Percentiles rank a stretch among this genome's conserved stretches.
These are phyloP conservation scores for Zanthoxylum bungeanum DNA, from an alignment of 345 rosid genomes.

Conservation along the genomic window DNA sequence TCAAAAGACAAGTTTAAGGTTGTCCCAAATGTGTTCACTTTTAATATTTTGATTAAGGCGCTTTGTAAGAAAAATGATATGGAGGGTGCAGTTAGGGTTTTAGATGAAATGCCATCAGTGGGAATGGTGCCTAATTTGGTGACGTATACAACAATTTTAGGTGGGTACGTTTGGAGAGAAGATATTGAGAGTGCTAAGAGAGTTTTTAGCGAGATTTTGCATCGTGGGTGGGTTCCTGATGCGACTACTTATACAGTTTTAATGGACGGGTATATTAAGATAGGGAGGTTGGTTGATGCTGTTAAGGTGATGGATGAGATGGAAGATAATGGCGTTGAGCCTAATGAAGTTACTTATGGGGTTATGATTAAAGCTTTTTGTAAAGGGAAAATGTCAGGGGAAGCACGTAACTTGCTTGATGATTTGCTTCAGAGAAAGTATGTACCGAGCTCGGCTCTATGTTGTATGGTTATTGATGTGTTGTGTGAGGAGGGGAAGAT, in stretches of 20 bases:
- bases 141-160: conserved; percentile 70
- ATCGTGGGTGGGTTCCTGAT: too few species aligned
- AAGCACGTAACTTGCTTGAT: conserved; percentile 61
- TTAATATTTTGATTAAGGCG: conserved; percentile 71
- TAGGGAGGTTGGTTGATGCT: too few species aligned
- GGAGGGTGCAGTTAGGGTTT: conserved; percentile 52
- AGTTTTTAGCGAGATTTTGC: too few species aligned
- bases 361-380: conserved; percentile 77
- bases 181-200: too few species aligned
- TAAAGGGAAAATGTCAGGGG: conserved; percentile 60
- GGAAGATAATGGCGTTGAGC: conserved; percentile 66
- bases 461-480: conserved; percentile 72
- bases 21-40: conserved; percentile 67
- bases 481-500: conserved; percentile 66
- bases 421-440: conserved; percentile 68
- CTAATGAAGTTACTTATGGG: conserved; percentile 83
- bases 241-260: too few species aligned
- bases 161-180: conserved; percentile 65
- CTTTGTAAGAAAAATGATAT: conserved; percentile 58
- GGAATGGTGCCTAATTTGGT: conserved; percentile 74
- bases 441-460: conserved; percentile 64
- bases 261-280: too few species aligned
- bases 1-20: conserved; percentile 48
- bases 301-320: too few species aligned
- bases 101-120: conserved; percentile 83